Percentiles rank a stretch among this genome's conserved stretches.
These are phyloP conservation scores for Candida albicans DNA, from an alignment of 1,139 yeast species.

Conservation along the genomic window DNA sequence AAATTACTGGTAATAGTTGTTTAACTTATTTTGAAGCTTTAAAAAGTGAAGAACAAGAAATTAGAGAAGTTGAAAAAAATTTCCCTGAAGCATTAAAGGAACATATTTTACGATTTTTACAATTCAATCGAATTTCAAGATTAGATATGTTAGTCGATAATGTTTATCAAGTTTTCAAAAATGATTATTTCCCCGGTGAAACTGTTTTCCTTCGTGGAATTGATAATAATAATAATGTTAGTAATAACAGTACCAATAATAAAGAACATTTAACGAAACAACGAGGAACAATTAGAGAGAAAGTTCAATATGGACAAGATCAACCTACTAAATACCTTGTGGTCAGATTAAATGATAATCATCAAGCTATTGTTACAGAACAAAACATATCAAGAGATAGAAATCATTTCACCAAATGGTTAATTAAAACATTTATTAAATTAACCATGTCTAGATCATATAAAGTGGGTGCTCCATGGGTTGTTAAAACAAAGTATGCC, in stretches of 20 bases:
- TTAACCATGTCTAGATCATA: constrained; percentile 79
- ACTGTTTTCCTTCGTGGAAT: constrained; percentile 59
- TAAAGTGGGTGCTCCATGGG: constrained; percentile 95
- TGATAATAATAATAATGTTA: too few species aligned
- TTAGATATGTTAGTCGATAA: constrained; percentile 86
- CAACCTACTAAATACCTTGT: constrained; percentile 68
- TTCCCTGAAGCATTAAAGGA: constrained; percentile 92
- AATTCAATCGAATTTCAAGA: constrained; percentile 80
- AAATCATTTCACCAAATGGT: constrained; percentile 83
- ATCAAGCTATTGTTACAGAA: constrained; percentile 71
- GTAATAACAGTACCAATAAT: too few species aligned
- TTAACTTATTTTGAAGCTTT: constrained; percentile 88
- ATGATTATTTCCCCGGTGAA: constrained; percentile 92
- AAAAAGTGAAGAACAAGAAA: constrained; percentile 68
- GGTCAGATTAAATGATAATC: constrained; percentile 46
- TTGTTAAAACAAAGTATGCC: constrained; percentile 79
- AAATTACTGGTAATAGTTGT: constrained; percentile 91
- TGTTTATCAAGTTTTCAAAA: constrained; percentile 71
- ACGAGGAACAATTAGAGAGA: constrained; percentile 44
- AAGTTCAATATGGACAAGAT: constrained; percentile 53
- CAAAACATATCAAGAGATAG: constrained; percentile 78
- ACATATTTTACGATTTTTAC: constrained; percentile 81
- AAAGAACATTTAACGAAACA: constrained; percentile 25
- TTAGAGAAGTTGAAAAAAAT: constrained; percentile 68
- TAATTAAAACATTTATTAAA: constrained; percentile 85